Evolutionary conservation across 163 green algal species (phyloP), one percentile per base, ranked within the genome.

Genomic region (Scenedesmus sp.): DNA sequence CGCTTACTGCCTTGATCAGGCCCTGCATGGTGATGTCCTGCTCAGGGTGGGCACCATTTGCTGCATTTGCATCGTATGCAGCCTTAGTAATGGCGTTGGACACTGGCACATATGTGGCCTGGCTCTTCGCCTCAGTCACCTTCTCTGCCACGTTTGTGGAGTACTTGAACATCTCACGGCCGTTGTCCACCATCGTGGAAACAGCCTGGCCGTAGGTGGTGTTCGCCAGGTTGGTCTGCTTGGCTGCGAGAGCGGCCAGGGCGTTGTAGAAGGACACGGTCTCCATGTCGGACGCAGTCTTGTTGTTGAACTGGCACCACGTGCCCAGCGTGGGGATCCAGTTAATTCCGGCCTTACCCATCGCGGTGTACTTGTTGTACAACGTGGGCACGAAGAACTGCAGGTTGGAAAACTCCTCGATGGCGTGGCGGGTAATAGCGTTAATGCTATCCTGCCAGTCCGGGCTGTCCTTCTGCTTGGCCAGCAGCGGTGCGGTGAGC

Each of bases 321-420:
- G 34, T 92, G 62, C 88, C 88, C 0, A 88, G 88, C 20, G 76
- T 81, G 13, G 88, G 88, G 46, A 92, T 88, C 88, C 88, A 92
- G 81, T 88, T 92, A 64, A 92, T 88, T 79, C 88, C 88, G 55
- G 52, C 66, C 16, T 46, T 60, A 34, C 88, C 88, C 9, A 88
- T 23, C 10, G 54, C 7, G 15, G n/a, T 86, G 90, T 34, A 87
- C 64, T 81, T 86, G 62, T 86, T 54, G 56, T 82, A 92, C 3
- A 92, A 20, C 2, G 46, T 62, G 9, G 90, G 90, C 56, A 92
- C 67, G 67, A 92, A 92, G 90, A 87, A 87, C 90, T 85, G 83
- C 26, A 92, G 52, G 64, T 90, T 92, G 57, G 83, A 90, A 83
- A 90, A 92, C 83, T 92, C 90, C 84, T 92, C 90, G 16, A 92